Base-by-base conservation (phyloP, 805 yeast species). In the Priceomyces castillae region DNA sequence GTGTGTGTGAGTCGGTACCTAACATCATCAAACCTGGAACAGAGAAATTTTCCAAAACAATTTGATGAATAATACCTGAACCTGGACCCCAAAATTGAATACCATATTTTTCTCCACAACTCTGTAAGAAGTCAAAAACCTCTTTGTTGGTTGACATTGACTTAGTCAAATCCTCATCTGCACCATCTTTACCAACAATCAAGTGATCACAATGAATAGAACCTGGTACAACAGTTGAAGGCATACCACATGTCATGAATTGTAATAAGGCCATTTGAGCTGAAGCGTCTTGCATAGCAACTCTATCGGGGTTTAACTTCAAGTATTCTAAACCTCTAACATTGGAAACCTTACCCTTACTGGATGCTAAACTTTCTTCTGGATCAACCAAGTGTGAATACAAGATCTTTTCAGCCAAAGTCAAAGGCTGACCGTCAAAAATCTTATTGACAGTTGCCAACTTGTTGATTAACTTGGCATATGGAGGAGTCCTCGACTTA, bases 11-110 rank as follows among this genome's bases (percentile, higher is more conserved):
- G 69, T 94, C 99, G 33, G 99, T 94, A 55, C 99, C 99, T 47
- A 94, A 78, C 90, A 94, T 86, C 87, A 94, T 82, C 51, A 88
- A 77, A 59, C 99, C 99, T 46, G 99, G 99, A 56, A 89, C 94
- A 46, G 96, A 85, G 67, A 88, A 94, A 77, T 94, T 94, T 72
- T 94, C 99, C 55, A 94, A 75, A 37, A 94, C 97, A 56, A 94
- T 94, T 74, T 94, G 99, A 67, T 94, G 99, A 58, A 94, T 94
- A 61, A 94, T 94, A 62, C 99, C 99, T 15, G 98, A 90, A 51
- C 99, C 99, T 44, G 99, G 99, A 26, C 94, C 95, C 99, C 99
- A 94, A 76, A 94, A 94, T 66, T 90, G 96, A 56, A 94, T 90
- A 61, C 96, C 96, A 69, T 90, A 94, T 65, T 88, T 90, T 56